These are phyloP conservation scores for Monocercomonoides exilis DNA, from an alignment of 78 protist species.

Conservation along the genomic window DNA sequence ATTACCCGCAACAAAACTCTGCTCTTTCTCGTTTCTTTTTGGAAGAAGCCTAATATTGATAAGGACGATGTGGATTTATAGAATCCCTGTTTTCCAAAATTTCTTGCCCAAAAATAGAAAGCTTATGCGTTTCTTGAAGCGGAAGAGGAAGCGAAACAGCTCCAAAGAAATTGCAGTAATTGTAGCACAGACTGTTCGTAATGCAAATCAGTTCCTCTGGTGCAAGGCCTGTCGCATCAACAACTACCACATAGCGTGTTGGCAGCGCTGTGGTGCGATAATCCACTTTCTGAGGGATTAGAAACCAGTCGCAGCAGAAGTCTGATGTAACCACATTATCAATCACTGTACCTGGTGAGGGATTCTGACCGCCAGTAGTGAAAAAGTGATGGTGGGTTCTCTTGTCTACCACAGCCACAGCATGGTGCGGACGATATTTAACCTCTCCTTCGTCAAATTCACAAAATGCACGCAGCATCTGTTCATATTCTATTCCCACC, in stretches of 20 bases:
- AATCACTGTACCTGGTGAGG: background rate
- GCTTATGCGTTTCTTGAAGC: background rate
- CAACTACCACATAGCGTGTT: background rate
- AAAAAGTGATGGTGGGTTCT: background rate
- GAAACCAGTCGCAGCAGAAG: background rate
- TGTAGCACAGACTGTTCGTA: background rate
- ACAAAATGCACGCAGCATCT: background rate
- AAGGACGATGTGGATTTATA: too few relatives aligned
- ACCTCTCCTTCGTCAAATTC: background rate
- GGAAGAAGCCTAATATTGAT: too few relatives aligned
- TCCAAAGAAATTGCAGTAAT: background rate
- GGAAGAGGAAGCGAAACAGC: background rate
- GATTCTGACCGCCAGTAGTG: background rate
- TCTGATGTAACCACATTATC: background rate
- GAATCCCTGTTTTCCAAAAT: too few relatives aligned
- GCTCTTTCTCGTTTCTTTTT: too few relatives aligned
- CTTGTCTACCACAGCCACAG: background rate
- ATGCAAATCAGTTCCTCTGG: background rate
- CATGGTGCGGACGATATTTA: background rate
- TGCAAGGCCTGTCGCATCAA: background rate
- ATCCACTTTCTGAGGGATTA: background rate
- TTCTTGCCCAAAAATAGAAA: background rate
- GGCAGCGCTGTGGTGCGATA: background rate
- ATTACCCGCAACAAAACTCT: too few relatives aligned
- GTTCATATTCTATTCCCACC: background rate